Percentiles rank a stretch among this genome's conserved stretches.
Conservation (phyloP, 1,139 yeast species). For the Pichia sp. region DNA sequence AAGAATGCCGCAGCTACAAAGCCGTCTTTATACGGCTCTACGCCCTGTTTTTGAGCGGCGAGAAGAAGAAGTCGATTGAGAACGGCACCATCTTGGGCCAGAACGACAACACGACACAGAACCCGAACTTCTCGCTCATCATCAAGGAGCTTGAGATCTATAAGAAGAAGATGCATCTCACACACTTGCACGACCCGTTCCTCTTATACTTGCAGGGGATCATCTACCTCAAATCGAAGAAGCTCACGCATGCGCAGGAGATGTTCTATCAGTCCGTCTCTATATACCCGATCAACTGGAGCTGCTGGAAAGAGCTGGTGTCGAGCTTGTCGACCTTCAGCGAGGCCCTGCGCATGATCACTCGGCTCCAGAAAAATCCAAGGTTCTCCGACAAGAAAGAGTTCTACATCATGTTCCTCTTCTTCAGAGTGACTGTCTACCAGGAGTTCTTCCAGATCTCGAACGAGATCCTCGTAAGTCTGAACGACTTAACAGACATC, state of each 20-base stretch:
- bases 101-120: slow-evolving; percentile 33
- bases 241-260: slow-evolving; percentile 54
- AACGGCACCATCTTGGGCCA: slow-evolving; percentile 59
- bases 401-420: slow-evolving; percentile 49
- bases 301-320: slow-evolving; percentile 84
- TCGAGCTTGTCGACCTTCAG: slow-evolving; percentile 61
- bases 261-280: slow-evolving; percentile 54
- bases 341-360: slow-evolving; percentile 50
- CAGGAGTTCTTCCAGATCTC: slow-evolving; percentile 80
- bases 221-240: slow-evolving; percentile 58
- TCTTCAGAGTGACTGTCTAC: slow-evolving; percentile 64
- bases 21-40: slow-evolving; percentile 66
- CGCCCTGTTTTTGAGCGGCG: slow-evolving; percentile 50
- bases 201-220: slow-evolving; percentile 67
- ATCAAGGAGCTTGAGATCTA: slow-evolving; percentile 42
- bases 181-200: slow-evolving; percentile 49
- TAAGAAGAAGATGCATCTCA: slow-evolving; percentile 28
- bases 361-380: slow-evolving; percentile 36
- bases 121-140: slow-evolving; percentile 30
- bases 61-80: slow-evolving; percentile 61
- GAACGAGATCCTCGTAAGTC: slow-evolving; percentile 43
- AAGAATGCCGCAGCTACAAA: slow-evolving; percentile 48
- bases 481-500: slow-evolving; percentile 43
- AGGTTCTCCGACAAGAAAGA: slow-evolving; percentile 26
- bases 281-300: slow-evolving; percentile 83